Conservation (phyloP, 306 rosid species). For the Comarum palustre region DNA sequence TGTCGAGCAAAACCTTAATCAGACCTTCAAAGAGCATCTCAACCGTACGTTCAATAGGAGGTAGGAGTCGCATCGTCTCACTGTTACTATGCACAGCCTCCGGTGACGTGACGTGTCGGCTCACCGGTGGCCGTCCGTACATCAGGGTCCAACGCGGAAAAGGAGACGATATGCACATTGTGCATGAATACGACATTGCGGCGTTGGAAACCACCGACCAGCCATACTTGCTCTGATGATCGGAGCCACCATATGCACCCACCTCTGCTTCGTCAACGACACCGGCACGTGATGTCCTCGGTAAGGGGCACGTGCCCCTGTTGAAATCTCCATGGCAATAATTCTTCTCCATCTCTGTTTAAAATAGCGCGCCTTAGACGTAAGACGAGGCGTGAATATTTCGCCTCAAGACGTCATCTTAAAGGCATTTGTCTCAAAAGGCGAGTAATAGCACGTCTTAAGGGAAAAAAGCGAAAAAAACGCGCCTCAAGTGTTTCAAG, state of each 20-base stretch:
- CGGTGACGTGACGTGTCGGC: conserved; percentile 12
- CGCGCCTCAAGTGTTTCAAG: too few species aligned
- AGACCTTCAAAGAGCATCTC: not conserved
- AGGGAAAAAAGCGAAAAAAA: too few species aligned
- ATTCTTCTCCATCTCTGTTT: not conserved
- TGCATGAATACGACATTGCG: not conserved
- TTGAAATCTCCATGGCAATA: not conserved
- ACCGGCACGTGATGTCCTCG: not conserved
- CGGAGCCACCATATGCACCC: conserved; percentile 3
- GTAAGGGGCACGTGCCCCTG: not conserved
- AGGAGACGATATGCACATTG: not conserved
- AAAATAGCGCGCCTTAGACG: too few species aligned
- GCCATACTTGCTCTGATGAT: not conserved
- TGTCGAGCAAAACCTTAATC: not conserved
- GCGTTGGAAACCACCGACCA: conserved; percentile 1
- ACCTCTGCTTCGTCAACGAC: conserved; percentile 8
- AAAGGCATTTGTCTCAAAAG: too few species aligned
- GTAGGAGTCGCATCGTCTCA: not conserved
- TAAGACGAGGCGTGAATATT: too few species aligned
- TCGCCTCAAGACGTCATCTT: too few species aligned
- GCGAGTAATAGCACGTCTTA: too few species aligned
- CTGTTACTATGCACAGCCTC: not conserved
- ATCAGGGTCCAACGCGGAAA: not conserved
- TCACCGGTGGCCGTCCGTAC: not conserved
- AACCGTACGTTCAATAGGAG: not conserved